Conservation (phyloP, 2,329 filamentous ascomycete genomes). For the Xylaria digitata region DNA sequence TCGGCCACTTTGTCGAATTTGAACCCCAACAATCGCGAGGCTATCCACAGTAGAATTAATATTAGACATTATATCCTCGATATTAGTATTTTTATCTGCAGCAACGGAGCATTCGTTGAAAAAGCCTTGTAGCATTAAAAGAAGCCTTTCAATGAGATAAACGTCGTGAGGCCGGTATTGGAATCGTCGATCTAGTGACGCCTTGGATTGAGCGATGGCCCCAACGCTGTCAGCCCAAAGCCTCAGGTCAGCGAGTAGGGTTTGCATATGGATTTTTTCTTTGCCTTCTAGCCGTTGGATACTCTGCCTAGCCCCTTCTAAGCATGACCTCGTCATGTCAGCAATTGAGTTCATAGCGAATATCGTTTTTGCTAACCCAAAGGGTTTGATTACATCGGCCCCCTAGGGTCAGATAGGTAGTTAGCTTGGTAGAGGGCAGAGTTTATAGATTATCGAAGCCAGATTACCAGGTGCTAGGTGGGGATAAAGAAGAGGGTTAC, state of each 20-base stretch:
- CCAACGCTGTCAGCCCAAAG: constrained; percentile 25
- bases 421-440: too few species aligned
- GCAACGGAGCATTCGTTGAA: constrained; percentile 14
- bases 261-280: constrained; percentile 16
- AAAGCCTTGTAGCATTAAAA: constrained; percentile 14
- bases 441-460: too few species aligned
- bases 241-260: constrained; percentile 14
- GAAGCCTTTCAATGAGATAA: constrained; percentile 15
- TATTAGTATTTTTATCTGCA: constrained; percentile 8
- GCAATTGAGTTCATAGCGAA: constrained; percentile 11
- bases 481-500: too few species aligned
- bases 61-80: constrained; percentile 18
- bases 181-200: constrained; percentile 11
- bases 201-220: constrained; percentile 17
- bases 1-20: constrained; percentile 11
- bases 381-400: too few species aligned
- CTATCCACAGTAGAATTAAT: constrained; percentile 17
- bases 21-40: constrained; percentile 10
- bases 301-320: background rate
- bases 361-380: background rate
- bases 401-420: too few species aligned
- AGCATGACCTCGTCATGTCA: constrained; percentile 21
- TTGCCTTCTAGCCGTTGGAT: constrained; percentile 19
- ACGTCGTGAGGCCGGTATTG: constrained; percentile 13
- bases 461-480: too few species aligned